Evolutionary conservation across 1,284 basidiomycete genomes (phyloP).

Genomic region (Malassezia pachydermatis): DNA sequence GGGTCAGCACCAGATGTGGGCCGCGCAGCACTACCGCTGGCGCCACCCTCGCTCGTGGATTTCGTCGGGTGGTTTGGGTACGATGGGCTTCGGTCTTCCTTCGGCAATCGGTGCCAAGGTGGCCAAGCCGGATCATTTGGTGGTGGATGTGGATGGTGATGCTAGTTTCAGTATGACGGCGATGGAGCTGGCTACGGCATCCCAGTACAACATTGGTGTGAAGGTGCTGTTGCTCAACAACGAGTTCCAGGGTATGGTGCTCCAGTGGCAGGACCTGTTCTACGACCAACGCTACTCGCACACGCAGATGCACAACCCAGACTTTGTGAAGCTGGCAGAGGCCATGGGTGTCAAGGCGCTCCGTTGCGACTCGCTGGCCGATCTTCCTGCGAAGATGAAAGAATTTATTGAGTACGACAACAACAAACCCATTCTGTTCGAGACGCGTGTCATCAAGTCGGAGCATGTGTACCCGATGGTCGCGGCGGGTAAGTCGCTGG

Average conservation of each 20-base stretch:
- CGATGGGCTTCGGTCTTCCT: conserved; percentile 92
- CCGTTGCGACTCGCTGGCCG: conserved; percentile 60
- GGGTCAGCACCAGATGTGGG: conserved; percentile 99
- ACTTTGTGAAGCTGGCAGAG: conserved; percentile 77
- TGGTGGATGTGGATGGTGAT: conserved; percentile 93
- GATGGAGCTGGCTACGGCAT: conserved; percentile 92
- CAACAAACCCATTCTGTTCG: conserved; percentile 74
- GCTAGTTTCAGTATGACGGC: conserved; percentile 95
- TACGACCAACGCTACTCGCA: conserved; percentile 89
- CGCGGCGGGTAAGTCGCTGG: conserved; percentile 77
- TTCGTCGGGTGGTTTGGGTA: conserved; percentile 87
- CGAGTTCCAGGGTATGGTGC: conserved; percentile 68
- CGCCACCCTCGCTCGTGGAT: conserved; percentile 75
- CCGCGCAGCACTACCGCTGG: conserved; percentile 89
- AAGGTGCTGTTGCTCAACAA: conserved; percentile 57
- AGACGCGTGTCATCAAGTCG: conserved; percentile 72
- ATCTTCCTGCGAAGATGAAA: conserved; percentile 89
- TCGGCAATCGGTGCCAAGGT: conserved; percentile 93
- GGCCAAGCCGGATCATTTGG: conserved; percentile 80
- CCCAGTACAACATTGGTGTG: conserved; percentile 82
- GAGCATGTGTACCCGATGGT: conserved; percentile 96
- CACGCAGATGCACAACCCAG: conserved; percentile 84
- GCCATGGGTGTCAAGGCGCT: conserved; percentile 87
- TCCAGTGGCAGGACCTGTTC: conserved; percentile 97
- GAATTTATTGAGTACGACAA: conserved; percentile 93